Base-by-base conservation (phyloP, 2,329 filamentous ascomycete genomes). In the Fusarium secorum region DNA sequence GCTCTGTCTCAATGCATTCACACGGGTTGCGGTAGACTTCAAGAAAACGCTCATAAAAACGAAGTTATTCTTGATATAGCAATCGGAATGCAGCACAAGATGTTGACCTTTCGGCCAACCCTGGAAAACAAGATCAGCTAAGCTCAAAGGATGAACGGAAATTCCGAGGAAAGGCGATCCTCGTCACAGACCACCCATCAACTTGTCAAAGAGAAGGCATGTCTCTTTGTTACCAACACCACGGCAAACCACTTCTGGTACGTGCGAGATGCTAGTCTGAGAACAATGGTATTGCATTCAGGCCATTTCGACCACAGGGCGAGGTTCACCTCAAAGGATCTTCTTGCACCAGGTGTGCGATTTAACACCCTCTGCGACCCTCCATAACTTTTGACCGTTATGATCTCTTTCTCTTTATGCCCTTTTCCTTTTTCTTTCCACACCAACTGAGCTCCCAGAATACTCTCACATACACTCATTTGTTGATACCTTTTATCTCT, bases 231-330 rank as follows among this genome's bases (percentile, higher is more conserved):
- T 38, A 7, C 22, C 33, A 14, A 59, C 15, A 64, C n/a, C 46
- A 71, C 18, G 22, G 30, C 26, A 41, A 55, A 61, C 48, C 20
- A 18, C 38, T 41, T 45, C 30, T 54, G 53, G 49, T 45, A 65
- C 54, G 58, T 45, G 56, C 41, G 3, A 22, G 36, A 24, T 60
- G 33, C 39, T 48, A 58, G 45, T 8, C 30, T 4, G 22, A 69
- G 71, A 67, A 68, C 62, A 69, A 66, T 68, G 54, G 55, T 35
- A 70, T 67, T 70, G 42, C 64, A 38, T 13, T 24, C 38, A n/a
- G 49, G 46, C 22, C 28, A 24, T 45, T 49, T 39, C 60, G 28
- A 33, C 32, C 49, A 54, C 57, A 58, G 11, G 36, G 8, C 11
- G 26, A 51, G 48, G 10, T 56, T 65, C 49, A 51, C 7, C 24